Conservation (phyloP, 345 rosid species). For the Crucihimalaya himalaica region DNA sequence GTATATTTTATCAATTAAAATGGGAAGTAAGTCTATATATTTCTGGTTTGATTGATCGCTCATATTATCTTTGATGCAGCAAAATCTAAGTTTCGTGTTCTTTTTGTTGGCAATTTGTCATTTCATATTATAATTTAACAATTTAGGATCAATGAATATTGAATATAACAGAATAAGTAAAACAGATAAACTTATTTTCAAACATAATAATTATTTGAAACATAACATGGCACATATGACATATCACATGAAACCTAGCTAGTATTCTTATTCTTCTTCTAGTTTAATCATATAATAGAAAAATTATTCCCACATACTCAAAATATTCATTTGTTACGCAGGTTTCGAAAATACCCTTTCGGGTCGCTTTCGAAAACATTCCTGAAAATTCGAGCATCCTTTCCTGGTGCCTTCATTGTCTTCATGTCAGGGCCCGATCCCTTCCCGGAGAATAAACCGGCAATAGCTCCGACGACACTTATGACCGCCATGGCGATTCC, state of each 20-base stretch:
- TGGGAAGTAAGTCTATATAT: not conserved
- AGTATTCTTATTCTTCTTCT: not conserved
- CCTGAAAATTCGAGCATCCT: constrained; percentile 23
- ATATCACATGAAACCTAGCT: constrained; percentile 5
- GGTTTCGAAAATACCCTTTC: constrained; percentile 23
- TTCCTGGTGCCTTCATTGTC: constrained; percentile 34
- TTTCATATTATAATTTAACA: not conserved
- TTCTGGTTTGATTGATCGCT: not conserved
- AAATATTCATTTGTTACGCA: constrained; percentile 30
- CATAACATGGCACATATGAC: constrained; percentile 18
- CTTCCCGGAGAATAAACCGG: not conserved
- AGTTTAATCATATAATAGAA: not conserved
- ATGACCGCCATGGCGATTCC: constrained; percentile 1
- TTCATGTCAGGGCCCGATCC: not conserved
- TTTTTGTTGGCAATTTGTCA: not conserved
- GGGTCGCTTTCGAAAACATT: constrained; percentile 13
- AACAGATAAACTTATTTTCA: not conserved
- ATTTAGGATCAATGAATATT: not conserved
- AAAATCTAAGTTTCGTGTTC: not conserved
- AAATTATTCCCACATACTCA: not conserved
- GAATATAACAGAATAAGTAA: not conserved
- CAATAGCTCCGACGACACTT: constrained; percentile 19
- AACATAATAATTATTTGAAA: no score
- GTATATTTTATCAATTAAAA: not conserved
- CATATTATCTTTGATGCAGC: not conserved